phyloP scores from a whole-genome alignment of 805 yeast genomes.

The Candida parachauliodes region DNA sequence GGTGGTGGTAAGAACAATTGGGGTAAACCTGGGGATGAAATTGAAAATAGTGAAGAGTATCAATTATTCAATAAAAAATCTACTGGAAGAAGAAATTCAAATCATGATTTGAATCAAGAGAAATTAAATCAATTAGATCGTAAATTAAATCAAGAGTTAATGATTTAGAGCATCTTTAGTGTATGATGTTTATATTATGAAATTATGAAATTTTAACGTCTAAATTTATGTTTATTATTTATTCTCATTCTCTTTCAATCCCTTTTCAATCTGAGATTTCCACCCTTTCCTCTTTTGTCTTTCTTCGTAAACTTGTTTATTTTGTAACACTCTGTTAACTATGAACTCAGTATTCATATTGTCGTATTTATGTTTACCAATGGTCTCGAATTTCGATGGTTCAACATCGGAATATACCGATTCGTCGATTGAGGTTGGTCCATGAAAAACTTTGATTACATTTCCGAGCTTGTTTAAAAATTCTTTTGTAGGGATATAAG shows the following conservation, averaged over 20 bases:
- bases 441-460: constrained; percentile 48
- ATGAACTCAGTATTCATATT: constrained; percentile 68
- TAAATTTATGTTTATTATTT: constrained; percentile 2
- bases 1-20: constrained; percentile 88
- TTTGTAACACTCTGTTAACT: constrained; percentile 66
- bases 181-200: neutral
- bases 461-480: constrained; percentile 39
- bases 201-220: neutral
- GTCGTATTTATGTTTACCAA: constrained; percentile 56
- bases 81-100: constrained; percentile 34
- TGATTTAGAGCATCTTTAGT: neutral
- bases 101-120: constrained; percentile 33
- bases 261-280: constrained; percentile 51
- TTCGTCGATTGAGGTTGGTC: constrained; percentile 45
- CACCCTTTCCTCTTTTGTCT: constrained; percentile 87
- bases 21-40: constrained; percentile 81
- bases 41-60: constrained; percentile 47
- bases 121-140: constrained; percentile 20
- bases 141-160: constrained; percentile 15
- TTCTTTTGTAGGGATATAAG: constrained; percentile 42
- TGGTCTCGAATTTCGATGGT: constrained; percentile 34
- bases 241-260: constrained; percentile 16
- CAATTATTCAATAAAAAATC: constrained; percentile 16
- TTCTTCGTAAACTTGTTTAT: constrained; percentile 71
- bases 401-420: constrained; percentile 26